These are phyloP conservation scores for Trichoderma semiorbis DNA, from an alignment of 2,329 filamentous ascomycete species.

Conservation along the genomic window DNA sequence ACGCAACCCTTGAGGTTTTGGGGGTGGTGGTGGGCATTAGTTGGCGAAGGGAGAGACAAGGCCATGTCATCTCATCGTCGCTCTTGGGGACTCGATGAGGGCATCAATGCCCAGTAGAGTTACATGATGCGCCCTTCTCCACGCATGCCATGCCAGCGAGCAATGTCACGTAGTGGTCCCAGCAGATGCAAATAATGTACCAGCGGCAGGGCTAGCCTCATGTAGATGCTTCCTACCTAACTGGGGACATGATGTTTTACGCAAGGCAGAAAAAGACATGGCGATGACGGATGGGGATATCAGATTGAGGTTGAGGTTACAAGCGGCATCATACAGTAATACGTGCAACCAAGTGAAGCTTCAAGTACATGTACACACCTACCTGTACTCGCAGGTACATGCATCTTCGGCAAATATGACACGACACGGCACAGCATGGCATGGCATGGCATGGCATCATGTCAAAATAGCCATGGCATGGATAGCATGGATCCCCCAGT, in stretches of 20 bases:
- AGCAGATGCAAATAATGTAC: background rate
- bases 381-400: background rate
- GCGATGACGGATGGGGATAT: background rate
- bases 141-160: conserved; percentile 6
- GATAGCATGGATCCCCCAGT: background rate
- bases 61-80: background rate
- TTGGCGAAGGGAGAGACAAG: background rate
- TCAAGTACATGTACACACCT: background rate
- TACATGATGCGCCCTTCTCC: conserved; percentile 10
- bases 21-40: background rate
- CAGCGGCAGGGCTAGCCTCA: background rate
- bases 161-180: background rate
- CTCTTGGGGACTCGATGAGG: background rate
- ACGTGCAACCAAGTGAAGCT: background rate
- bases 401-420: background rate
- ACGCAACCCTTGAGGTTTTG: background rate
- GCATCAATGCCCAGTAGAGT: conserved; percentile 3
- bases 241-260: background rate
- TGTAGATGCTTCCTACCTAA: background rate
- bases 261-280: background rate
- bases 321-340: background rate
- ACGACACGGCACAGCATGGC: background rate
- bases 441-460: background rate
- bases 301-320: background rate
- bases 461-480: background rate